These are phyloP conservation scores for Rhizopogon rudus DNA, from an alignment of 768 basidiomycete genomes.

Conservation along the genomic window DNA sequence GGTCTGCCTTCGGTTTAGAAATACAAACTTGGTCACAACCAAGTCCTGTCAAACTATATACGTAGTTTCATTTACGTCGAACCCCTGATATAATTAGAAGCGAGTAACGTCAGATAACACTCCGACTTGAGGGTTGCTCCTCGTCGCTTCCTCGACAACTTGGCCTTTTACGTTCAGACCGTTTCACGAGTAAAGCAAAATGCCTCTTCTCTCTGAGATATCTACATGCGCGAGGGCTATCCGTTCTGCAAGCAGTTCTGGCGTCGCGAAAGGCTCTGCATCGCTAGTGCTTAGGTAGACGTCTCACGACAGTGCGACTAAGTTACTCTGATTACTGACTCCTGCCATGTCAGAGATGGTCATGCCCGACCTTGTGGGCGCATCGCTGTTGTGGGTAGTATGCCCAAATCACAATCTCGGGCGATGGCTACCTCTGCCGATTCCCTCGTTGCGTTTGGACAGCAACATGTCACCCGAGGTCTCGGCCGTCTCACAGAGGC, in stretches of 20 bases:
- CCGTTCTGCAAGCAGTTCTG: neutral
- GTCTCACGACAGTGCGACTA: neutral
- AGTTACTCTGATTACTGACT: neutral
- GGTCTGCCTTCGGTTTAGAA: no score
- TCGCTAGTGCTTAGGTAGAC: neutral
- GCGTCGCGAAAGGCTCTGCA: neutral
- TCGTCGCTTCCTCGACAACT: neutral
- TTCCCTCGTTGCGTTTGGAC: conserved; percentile 30
- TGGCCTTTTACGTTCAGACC: neutral
- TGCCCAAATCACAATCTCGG: conserved; percentile 3
- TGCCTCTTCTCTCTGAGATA: conserved; percentile 3
- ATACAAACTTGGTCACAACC: no score
- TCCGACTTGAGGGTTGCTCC: neutral
- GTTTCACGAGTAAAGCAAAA: neutral
- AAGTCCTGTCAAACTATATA: no score
- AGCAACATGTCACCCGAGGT: conserved; percentile 42
- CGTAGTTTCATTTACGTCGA: no score
- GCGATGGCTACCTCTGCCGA: conserved; percentile 18
- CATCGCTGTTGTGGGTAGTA: neutral
- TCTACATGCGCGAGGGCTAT: neutral
- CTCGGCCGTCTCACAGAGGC: conserved; percentile 41
- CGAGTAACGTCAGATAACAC: neutral
- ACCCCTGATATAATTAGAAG: no score
- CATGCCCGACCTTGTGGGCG: neutral
- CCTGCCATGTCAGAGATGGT: neutral